phyloP scores from a whole-genome alignment of 306 rosid species.

The Quercus suber region DNA sequence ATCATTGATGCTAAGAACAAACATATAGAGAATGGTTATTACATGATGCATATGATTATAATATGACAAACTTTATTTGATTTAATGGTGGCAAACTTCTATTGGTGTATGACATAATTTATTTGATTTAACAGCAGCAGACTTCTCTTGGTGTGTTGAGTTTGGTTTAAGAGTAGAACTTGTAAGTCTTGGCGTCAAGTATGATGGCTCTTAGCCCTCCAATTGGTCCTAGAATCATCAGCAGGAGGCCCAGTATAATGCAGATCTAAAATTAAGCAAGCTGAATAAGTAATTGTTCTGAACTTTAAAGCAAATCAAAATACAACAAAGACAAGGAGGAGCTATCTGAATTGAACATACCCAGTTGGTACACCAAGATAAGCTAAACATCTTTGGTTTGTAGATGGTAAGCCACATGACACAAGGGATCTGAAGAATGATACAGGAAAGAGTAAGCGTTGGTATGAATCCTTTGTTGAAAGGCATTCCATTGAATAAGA shows the following conservation, averaged over 20 bases:
- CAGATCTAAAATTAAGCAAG: slow-evolving; percentile 45
- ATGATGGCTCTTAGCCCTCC: slow-evolving; percentile 65
- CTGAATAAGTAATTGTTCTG: not conserved
- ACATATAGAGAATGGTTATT: not conserved
- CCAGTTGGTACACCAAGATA: slow-evolving; percentile 67
- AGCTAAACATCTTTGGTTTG: slow-evolving; percentile 57
- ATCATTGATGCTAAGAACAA: not conserved
- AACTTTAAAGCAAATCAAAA: not conserved
- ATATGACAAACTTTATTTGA: not conserved
- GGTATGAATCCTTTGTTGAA: not conserved
- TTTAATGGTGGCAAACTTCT: not conserved
- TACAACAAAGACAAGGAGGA: not conserved
- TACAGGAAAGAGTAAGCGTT: not conserved
- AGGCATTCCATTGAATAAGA: not conserved
- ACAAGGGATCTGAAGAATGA: slow-evolving; percentile 60
- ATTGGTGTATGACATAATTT: not conserved
- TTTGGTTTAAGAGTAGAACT: slow-evolving; percentile 35
- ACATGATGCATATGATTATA: not conserved
- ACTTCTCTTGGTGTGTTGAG: not conserved
- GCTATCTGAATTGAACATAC: slow-evolving; percentile 38
- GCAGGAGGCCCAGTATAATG: slow-evolving; percentile 54
- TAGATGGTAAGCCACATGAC: slow-evolving; percentile 62
- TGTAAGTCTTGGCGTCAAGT: slow-evolving; percentile 46
- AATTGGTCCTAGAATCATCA: slow-evolving; percentile 64
- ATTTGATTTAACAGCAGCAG: not conserved